These are phyloP conservation scores for Eragrostis tef DNA, from an alignment of 202 grass and related monocot genomes.

Conservation along the genomic window DNA sequence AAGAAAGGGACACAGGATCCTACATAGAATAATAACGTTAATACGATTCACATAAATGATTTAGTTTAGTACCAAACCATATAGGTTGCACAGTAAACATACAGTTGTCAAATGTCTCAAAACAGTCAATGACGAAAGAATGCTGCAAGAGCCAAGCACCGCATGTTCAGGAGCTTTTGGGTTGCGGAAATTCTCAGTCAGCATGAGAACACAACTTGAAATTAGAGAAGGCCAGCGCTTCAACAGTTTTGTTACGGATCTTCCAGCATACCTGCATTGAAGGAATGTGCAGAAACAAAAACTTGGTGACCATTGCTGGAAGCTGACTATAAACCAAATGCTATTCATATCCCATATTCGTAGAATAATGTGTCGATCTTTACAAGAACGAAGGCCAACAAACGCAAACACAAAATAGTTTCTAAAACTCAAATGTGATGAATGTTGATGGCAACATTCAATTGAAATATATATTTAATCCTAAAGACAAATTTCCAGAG, in stretches of 20 bases:
- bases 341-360: too few relatives aligned
- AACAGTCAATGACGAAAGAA: slow-evolving; percentile 72
- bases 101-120: slow-evolving; percentile 80
- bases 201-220: slow-evolving; percentile 67
- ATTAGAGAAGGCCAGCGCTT: slow-evolving; percentile 88
- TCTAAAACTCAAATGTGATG: slow-evolving; percentile 17
- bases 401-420: slow-evolving; percentile 4
- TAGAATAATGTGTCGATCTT: too few relatives aligned
- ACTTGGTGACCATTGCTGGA: background rate
- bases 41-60: slow-evolving; percentile 35
- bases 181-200: slow-evolving; percentile 66
- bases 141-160: slow-evolving; percentile 82
- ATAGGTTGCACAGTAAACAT: slow-evolving; percentile 46
- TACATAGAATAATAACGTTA: slow-evolving; percentile 55
- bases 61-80: slow-evolving; percentile 28
- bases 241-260: slow-evolving; percentile 77
- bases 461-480: slow-evolving; percentile 31
- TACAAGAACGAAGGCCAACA: background rate
- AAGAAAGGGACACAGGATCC: slow-evolving; percentile 75
- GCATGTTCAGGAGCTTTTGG: slow-evolving; percentile 76
- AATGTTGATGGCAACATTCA: slow-evolving; percentile 14
- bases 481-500: background rate
- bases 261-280: slow-evolving; percentile 76
- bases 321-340: too few relatives aligned
- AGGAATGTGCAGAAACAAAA: slow-evolving; percentile 47